phyloP scores from a whole-genome alignment of 352 stramenopile genomes.

The Phytophthora pseudosyringae region DNA sequence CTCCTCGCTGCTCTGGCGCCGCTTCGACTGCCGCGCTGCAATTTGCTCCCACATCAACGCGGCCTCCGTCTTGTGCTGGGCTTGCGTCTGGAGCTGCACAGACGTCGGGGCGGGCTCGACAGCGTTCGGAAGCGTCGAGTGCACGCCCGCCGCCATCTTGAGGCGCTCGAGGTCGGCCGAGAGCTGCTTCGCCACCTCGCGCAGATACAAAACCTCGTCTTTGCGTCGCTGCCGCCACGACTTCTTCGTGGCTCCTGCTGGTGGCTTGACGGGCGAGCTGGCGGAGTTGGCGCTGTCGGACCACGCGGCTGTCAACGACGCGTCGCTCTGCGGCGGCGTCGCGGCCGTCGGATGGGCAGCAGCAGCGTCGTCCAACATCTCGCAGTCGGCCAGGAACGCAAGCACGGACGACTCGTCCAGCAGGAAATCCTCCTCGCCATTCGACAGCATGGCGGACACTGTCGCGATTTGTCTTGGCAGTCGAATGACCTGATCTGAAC shows the following conservation, averaged over 20 bases:
- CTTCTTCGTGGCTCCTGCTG: slow-evolving; percentile 19
- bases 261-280: slow-evolving; percentile 3
- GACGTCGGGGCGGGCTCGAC: not conserved
- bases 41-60: slow-evolving; percentile 30
- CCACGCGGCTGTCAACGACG: slow-evolving; percentile 6
- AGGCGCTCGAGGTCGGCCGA: slow-evolving; percentile 20
- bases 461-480: slow-evolving; percentile 27
- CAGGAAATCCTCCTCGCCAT: slow-evolving; percentile 25
- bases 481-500: slow-evolving; percentile 11
- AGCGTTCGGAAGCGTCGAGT: slow-evolving; percentile 20
- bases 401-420: slow-evolving; percentile 35
- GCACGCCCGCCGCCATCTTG: slow-evolving; percentile 29
- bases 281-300: slow-evolving; percentile 15
- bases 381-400: slow-evolving; percentile 33
- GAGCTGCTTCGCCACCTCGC: slow-evolving; percentile 31
- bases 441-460: not conserved
- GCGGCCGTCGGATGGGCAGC: not conserved
- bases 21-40: slow-evolving; percentile 26
- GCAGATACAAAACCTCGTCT: slow-evolving; percentile 25
- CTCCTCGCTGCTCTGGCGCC: slow-evolving; percentile 20
- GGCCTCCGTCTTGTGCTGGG: slow-evolving; percentile 14
- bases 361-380: slow-evolving; percentile 3
- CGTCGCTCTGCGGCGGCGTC: not conserved
- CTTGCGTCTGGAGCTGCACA: not conserved
- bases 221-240: slow-evolving; percentile 36